Base-by-base conservation (phyloP, 2,329 filamentous ascomycete species). In the Cylindrodendrum hubeiense region DNA sequence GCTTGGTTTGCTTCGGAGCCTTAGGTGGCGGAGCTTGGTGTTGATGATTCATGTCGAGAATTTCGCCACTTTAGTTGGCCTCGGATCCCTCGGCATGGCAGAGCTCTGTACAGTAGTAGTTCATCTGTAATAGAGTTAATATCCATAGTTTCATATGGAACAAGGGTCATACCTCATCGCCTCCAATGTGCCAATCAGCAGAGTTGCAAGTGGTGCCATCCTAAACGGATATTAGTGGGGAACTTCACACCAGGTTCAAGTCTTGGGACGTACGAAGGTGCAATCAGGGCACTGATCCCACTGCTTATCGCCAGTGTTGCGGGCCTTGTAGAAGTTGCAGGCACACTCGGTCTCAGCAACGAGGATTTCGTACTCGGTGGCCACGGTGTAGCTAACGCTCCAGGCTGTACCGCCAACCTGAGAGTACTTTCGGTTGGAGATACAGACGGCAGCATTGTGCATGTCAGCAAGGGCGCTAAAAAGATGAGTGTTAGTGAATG, bases 281-380 rank as follows among this genome's bases (percentile, higher is more conserved):
- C 67, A 70, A 17, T 69, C 67, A n/a, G 67, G 67, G 46, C 67
- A 70, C 8, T 50, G 28, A 3, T 70, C 64, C 67, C 64, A 70
- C 33, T 69, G 53, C 0, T 65, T 54, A 1, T 54, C 43, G 1
- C 67, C 67, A 2, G 64, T 62, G 34, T 70, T 62, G 10, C 67
- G 60, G 5, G n/a, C 43, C 2, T 13, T 37, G 46, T 69, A 69
- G 15, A 34, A 37, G 10, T 60, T 7, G n/a, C 67, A 70, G 19
- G 67, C 67, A 5, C 67, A 70, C 4, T 53, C 61, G 12, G 64
- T 69, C 0, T 43, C 55, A 3, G 37, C 57, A 0, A 22, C 9
- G 43, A 24, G 21, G 8, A 46, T 46, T 6, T 46, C 43, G 43
- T 46, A 46, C 7, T 22, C 22, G 21, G n/a, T 26, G 43, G 21